phyloP scores from a whole-genome alignment of 1,284 basidiomycete species.

The Rhodotorula sp. region DNA sequence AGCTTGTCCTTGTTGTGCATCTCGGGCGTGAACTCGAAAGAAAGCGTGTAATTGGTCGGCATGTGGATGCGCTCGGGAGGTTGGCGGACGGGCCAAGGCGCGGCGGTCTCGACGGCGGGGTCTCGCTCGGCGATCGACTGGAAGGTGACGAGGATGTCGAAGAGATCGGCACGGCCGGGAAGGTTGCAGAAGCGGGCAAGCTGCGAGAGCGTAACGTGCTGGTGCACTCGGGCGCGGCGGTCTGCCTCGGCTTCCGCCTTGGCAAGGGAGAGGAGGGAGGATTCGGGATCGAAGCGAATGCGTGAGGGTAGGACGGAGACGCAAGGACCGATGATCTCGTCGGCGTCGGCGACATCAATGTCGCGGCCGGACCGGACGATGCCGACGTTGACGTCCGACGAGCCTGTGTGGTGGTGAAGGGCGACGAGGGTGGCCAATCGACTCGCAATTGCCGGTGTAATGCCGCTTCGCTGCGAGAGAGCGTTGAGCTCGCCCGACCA shows the following conservation, averaged over 20 bases:
- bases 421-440: constrained; percentile 37
- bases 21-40: constrained; percentile 39
- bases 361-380: constrained; percentile 43
- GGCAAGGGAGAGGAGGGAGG: constrained; percentile 30
- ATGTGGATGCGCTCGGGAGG: constrained; percentile 40
- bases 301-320: constrained; percentile 41
- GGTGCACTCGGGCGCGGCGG: constrained; percentile 30
- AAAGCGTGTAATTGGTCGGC: constrained; percentile 42
- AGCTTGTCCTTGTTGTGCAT: constrained; percentile 21
- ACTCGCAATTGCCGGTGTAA: constrained; percentile 42
- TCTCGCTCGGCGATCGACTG: constrained; percentile 36
- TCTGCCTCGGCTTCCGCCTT: constrained; percentile 25
- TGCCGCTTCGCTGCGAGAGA: constrained; percentile 27
- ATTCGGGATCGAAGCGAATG: constrained; percentile 3
- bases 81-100: constrained; percentile 34
- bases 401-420: constrained; percentile 21
- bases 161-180: constrained; percentile 26
- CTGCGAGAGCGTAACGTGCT: constrained; percentile 33
- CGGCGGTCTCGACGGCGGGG: constrained; percentile 13
- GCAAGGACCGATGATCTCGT: constrained; percentile 42
- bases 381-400: constrained; percentile 37
- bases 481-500: constrained; percentile 34
- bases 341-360: constrained; percentile 39
- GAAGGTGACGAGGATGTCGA: constrained; percentile 40
- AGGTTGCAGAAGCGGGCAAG: constrained; percentile 23